These are phyloP conservation scores for Aureobasidium namibiae DNA, from an alignment of 2,329 filamentous ascomycete species.

Conservation along the genomic window DNA sequence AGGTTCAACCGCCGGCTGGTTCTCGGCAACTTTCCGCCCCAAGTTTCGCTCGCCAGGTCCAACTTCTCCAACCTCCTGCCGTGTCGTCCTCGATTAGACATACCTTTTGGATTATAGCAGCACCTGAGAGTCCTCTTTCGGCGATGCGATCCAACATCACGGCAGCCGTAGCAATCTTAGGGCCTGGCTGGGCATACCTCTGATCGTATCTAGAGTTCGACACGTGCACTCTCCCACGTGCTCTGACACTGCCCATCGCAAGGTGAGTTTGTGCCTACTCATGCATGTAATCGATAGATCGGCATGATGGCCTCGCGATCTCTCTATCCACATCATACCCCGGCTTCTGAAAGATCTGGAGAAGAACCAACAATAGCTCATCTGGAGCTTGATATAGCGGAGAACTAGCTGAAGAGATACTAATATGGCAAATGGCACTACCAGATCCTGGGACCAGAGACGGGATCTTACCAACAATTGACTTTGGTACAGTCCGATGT, in stretches of 20 bases:
- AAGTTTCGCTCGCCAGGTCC: not conserved
- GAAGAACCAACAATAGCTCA: not conserved
- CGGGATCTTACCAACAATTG: not conserved
- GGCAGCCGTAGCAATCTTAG: not conserved
- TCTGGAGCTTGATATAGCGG: not conserved
- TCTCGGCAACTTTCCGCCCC: not conserved
- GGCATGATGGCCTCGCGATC: too few relatives aligned
- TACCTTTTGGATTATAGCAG: too few relatives aligned
- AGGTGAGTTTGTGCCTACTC: not conserved
- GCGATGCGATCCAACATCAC: too few relatives aligned
- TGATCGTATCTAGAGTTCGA: not conserved
- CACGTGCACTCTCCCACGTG: too few relatives aligned
- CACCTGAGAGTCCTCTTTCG: too few relatives aligned
- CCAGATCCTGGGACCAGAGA: not conserved
- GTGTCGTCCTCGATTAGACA: not conserved
- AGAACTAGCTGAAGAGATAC: not conserved
- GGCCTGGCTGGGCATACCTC: too few relatives aligned
- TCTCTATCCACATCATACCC: not conserved
- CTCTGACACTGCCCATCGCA: not conserved
- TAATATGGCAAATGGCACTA: not conserved
- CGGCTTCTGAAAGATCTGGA: not conserved
- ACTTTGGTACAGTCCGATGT: not conserved
- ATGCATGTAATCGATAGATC: conserved; percentile 6
- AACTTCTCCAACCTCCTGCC: not conserved
- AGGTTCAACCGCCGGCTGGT: not conserved